Conservation (phyloP, 306 rosid genomes). For the Cicer bijugum region DNA sequence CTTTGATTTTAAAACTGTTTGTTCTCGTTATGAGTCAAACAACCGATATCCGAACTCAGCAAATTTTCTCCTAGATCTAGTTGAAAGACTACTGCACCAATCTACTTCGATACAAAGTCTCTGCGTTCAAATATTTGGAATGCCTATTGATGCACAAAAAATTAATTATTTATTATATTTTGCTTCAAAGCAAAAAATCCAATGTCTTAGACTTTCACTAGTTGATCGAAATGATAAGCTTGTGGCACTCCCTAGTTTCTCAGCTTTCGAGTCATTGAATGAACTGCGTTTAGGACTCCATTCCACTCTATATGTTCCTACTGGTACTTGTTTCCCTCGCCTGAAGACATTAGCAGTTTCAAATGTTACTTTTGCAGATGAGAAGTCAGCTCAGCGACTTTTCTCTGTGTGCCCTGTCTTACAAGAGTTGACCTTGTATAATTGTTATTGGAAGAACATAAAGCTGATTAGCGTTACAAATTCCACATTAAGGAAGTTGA, state of each 20-base stretch:
- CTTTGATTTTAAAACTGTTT: background rate
- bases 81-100: conserved; percentile 19
- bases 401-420: conserved; percentile 29
- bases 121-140: background rate
- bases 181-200: conserved; percentile 26
- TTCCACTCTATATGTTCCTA: background rate
- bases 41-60: background rate
- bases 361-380: conserved; percentile 12
- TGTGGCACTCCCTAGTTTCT: conserved; percentile 17
- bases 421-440: conserved; percentile 11
- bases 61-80: background rate
- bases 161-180: background rate
- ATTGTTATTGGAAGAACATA: conserved; percentile 8
- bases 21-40: too few relatives aligned
- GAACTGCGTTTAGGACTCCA: background rate
- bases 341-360: conserved; percentile 28
- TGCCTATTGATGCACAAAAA: background rate
- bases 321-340: conserved; percentile 3
- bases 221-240: background rate
- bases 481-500: conserved; percentile 19
- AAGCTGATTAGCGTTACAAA: background rate
- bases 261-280: conserved; percentile 13
- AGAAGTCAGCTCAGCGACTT: conserved; percentile 14
- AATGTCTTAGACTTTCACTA: conserved; percentile 25
- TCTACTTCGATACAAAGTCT: conserved; percentile 8